Evolutionary conservation across 129 eudicot species (phyloP), one percentile per base, ranked within the genome.

Genomic region (Logfia minima): DNA sequence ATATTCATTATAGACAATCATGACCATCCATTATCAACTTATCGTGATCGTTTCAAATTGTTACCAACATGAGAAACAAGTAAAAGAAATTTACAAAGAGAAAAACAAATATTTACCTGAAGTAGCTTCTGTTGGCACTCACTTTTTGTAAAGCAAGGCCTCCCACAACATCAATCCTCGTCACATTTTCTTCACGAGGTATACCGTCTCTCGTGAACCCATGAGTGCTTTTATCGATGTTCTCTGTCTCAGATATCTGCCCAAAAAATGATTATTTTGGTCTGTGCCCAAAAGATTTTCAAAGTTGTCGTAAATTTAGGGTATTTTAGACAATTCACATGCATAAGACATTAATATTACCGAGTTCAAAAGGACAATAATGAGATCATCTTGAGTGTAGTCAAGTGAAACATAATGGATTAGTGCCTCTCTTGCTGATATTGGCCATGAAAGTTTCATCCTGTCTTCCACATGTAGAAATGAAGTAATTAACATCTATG

Each of bases 361-460:
- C 93, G 99, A 53, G 88, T 88, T 91, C 53, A 86, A 43, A 74
- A 94, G 90, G 75, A 89, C 92, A 60, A 94, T 82, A 51, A 91
- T 59, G 41, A 94, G 90, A 75, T 74, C 99, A 79, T 91, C 99
- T 85, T 89, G 79, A 65, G 86, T 75, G 92, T 91, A 91, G 22
- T 94, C 92, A 67, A 94, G 81, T 66, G 64, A 87, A 68, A 83
- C 89, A 73, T 62, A 89, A 85, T 91, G 97, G 16, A 87, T 68
- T 19, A 94, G 51, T 43, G 87, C 96, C 87, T 94, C 99, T 82
- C 99, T 83, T 72, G 86, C 63, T 62, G 99, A 89, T 73, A 94
- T 19, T 56, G 99, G 99, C 99, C 99, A 91, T 53, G 99, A 86
- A 85, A 91, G 80, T 92, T 91, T 94, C 93, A 88, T 87, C 89